phyloP scores from a whole-genome alignment of 2,329 filamentous ascomycete genomes.

The Aspergillus unguis region DNA sequence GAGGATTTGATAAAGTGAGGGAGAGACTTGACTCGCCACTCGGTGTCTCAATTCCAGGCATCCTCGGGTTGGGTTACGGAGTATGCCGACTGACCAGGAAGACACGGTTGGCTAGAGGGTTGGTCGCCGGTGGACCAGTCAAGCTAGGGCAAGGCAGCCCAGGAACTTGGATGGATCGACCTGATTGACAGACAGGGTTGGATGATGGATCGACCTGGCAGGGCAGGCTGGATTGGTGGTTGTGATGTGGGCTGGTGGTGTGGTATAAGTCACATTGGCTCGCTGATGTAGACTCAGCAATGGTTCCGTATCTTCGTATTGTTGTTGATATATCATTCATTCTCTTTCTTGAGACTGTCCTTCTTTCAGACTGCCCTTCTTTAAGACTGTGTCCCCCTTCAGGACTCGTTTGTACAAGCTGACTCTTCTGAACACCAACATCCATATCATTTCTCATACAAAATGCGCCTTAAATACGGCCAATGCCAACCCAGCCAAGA shows the following conservation, averaged over 20 bases:
- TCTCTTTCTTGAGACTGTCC: no score
- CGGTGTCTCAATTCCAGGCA: neutral
- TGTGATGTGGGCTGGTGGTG: neutral
- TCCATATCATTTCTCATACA: neutral
- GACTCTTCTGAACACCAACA: no score
- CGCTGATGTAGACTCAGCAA: neutral
- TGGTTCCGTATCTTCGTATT: no score
- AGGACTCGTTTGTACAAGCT: no score
- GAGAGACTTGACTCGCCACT: neutral
- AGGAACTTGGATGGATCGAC: neutral
- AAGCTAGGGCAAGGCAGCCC: neutral
- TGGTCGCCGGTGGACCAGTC: neutral
- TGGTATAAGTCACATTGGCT: slow-evolving; percentile 5
- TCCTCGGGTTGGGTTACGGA: no score
- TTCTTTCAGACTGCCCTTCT: no score
- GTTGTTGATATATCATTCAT: no score
- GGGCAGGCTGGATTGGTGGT: neutral
- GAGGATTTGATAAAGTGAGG: neutral
- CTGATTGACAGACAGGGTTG: neutral
- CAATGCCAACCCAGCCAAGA: neutral
- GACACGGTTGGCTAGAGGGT: no score
- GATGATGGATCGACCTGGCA: neutral
- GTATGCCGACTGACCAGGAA: no score
- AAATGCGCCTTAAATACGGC: slow-evolving; percentile 2
- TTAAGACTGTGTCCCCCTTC: no score